Conservation (phyloP, 495 filamentous ascomycete genomes). For the Trichoderma virens region DNA sequence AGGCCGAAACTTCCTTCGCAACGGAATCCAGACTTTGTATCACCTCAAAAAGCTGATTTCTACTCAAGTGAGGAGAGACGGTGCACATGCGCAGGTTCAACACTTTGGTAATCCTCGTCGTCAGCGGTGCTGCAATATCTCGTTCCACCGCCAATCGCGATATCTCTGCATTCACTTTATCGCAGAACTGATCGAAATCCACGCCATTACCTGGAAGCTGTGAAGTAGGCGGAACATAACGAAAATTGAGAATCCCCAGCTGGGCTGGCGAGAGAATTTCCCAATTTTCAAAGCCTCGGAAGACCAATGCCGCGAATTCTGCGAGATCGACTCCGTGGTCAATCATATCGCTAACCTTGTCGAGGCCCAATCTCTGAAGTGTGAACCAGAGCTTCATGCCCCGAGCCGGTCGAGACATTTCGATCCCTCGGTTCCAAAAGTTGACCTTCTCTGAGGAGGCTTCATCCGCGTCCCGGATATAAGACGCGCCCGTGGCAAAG, state of each 20-base stretch:
- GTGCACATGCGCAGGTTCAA: conserved; percentile 19
- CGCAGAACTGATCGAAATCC: neutral
- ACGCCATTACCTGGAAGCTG: neutral
- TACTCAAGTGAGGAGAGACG: conserved; percentile 16
- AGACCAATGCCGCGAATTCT: conserved; percentile 11
- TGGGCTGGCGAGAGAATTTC: conserved; percentile 13
- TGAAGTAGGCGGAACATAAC: conserved; percentile 13
- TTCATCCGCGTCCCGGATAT: conserved; percentile 14
- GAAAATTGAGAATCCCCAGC: conserved; percentile 17
- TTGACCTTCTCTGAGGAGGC: conserved; percentile 13
- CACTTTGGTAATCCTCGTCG: conserved; percentile 11
- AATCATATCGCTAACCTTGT: conserved; percentile 20
- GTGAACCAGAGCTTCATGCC: conserved; percentile 24
- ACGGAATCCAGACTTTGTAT: neutral
- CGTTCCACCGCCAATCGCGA: neutral
- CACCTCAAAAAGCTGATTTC: neutral
- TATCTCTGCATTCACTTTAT: neutral
- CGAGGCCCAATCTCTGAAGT: conserved; percentile 17
- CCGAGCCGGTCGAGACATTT: conserved; percentile 21
- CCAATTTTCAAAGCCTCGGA: conserved; percentile 14
- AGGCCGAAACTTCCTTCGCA: neutral
- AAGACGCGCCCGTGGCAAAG: conserved; percentile 17
- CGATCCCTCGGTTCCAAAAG: conserved; percentile 20
- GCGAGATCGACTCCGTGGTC: conserved; percentile 17
- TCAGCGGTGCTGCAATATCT: conserved; percentile 16